Percentiles rank a stretch among this genome's conserved stretches.
These are phyloP conservation scores for Pittosporum tobira DNA, from an alignment of 129 eudicot genomes.

Conservation along the genomic window DNA sequence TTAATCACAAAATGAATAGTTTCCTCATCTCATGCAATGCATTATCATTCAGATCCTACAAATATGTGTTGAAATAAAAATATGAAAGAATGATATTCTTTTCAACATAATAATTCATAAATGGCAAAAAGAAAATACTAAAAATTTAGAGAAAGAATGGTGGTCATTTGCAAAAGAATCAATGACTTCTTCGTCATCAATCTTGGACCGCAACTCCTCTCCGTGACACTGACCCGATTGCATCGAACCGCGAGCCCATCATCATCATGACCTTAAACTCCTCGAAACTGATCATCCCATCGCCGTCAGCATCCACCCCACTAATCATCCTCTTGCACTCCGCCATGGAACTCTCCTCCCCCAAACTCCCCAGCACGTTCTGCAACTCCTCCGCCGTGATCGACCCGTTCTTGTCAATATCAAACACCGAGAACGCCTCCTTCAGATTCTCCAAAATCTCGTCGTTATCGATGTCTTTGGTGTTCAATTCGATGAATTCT, in stretches of 20 bases:
- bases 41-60: too few relatives aligned
- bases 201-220: constrained; percentile 7
- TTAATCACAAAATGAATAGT: too few relatives aligned
- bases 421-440: constrained; percentile 56
- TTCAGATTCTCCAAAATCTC: constrained; percentile 47
- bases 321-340: constrained; percentile 66
- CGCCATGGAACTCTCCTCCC: constrained; percentile 40
- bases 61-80: too few relatives aligned
- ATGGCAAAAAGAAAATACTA: too few relatives aligned
- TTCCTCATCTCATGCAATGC: too few relatives aligned
- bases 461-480: constrained; percentile 41
- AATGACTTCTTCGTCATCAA: too few relatives aligned
- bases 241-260: constrained; percentile 42
- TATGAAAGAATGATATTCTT: too few relatives aligned
- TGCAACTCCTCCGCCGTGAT: constrained; percentile 63
- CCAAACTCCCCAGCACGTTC: constrained; percentile 43
- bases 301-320: constrained; percentile 58
- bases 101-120: too few relatives aligned
- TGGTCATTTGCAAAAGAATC: too few relatives aligned
- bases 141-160: too few relatives aligned
- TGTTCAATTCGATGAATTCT: constrained; percentile 60
- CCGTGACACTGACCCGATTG: constrained; percentile 9
- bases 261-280: constrained; percentile 84
- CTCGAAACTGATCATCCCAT: constrained; percentile 56
- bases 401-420: constrained; percentile 50